Conservation (phyloP, 116 monocot species). For the Cymodocea nodosa region DNA sequence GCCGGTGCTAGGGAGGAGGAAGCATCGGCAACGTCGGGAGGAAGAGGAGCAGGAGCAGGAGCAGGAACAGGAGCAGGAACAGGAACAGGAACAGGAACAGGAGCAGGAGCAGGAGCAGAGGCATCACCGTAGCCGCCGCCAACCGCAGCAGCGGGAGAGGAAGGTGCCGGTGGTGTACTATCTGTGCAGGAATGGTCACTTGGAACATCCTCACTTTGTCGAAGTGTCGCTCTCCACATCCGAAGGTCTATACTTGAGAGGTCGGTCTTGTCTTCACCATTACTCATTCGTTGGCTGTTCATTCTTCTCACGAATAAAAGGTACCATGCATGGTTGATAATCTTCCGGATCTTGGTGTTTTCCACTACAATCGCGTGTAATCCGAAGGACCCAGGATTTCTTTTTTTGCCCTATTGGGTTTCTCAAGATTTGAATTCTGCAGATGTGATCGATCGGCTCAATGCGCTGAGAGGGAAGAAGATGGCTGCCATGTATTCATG, state of each 20-base stretch:
- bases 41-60: background rate
- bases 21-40: no score
- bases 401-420: no score
- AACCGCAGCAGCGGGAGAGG: slow-evolving; percentile 4
- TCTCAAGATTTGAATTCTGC: no score
- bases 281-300: no score
- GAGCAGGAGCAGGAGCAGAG: slow-evolving; percentile 3
- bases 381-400: no score
- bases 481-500: slow-evolving; percentile 77
- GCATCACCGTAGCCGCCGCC: slow-evolving; percentile 5
- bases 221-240: slow-evolving; percentile 60
- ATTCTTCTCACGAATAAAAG: no score
- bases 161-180: slow-evolving; percentile 79
- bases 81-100: background rate
- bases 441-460: slow-evolving; percentile 51
- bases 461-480: slow-evolving; percentile 58
- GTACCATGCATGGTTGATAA: no score
- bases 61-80: no score
- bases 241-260: slow-evolving; percentile 58
- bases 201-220: slow-evolving; percentile 94
- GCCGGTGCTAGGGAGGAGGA: background rate
- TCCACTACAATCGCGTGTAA: no score
- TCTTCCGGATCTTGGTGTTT: no score
- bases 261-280: slow-evolving; percentile 10
- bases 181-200: slow-evolving; percentile 64